Evolutionary conservation across 371 early-diverging fungal species (phyloP), one percentile per base, ranked within the genome.

Genomic region (Mortierella sp.): DNA sequence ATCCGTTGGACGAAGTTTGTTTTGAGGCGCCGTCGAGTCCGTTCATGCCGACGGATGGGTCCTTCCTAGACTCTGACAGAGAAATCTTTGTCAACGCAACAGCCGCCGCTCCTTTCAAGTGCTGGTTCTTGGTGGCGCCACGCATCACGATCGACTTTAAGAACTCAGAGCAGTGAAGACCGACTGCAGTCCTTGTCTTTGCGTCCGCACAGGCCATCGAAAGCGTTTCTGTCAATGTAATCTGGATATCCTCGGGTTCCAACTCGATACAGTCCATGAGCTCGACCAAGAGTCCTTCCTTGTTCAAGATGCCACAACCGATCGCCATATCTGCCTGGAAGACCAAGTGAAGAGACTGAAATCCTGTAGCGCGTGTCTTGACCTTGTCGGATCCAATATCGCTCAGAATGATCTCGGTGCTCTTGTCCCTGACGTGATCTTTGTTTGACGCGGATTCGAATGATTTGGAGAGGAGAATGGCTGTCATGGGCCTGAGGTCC

Each of bases 231-330:
- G 93, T 79, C 11, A 93, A 88, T 3, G 93, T 91, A 21, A 91
- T 75, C 78, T 95, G 95, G 5, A 94, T 92, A 13, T 88, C 82
- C 31, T 89, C 89, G 5, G 90, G 81, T 73, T 95, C 96, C 79
- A 92, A 91, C 31, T 96, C 96, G 48, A 94, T 81, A 34, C 90
- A 88, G 78, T 96, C 96, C 89, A 95, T 90, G 73, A 95, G 89
- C 28, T 94, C 93, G 44, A 89, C 93, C 46, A 96, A 76, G 0
- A 94, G 74, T 0, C 95, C 94, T 26, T 91, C 91, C 53, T 90
- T 90, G 71, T 88, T 85, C n/a, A 96, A 77, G 40, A 96, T 91
- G 6, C 88, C 83, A 16, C 90, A 88, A 4, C 95, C 96, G 21
- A 92, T 88, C n/a, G 90, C 78, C 84, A 91, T 86, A 61, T 89